Base-by-base conservation (phyloP, 495 filamentous ascomycete species). In the Hypomontagnella submonticulosa region DNA sequence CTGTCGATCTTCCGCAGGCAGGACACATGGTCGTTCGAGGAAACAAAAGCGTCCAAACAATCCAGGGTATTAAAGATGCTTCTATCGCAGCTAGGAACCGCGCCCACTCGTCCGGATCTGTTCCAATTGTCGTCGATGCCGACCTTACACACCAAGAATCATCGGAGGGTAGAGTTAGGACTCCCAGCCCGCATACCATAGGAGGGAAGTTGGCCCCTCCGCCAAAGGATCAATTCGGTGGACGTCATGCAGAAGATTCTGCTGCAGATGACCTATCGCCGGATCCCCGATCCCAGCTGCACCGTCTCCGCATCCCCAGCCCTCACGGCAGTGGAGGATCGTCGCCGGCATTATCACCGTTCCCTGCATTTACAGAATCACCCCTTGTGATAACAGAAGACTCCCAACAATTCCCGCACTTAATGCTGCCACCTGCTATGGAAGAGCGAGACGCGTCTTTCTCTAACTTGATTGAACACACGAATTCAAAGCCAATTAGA, bases 1-100 rank as follows among this genome's bases (percentile, higher is more conserved):
- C 91, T 1, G 88, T 92, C 51, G 86, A 90, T 38, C 83, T 78
- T 42, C 61, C 75, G 15, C 57, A 58, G 15, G 58, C 52, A 16
- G 65, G 51, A 33, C 58, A 9, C 8, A 9, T 12, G 3, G 19
- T 38, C 1, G 23, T 53, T 16, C 32, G 15, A 51, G 60, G 40
- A 10, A 47, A 18, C 7, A 36, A 57, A 9, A 67, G 67, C 42
- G 37, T 36, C 1, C 51, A 70, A 27, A 66, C 57, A 6, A 66
- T 70, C 0, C 56, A 61, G 19, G 46, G 20, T 11, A 27, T 61
- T n/a, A 53, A 60, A 9, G 65, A 56, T 18, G 33, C 55, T 32
- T 56, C 50, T 19, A 18, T 43, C 23, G 32, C 32, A 5, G 33
- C 27, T 34, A 67, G 72, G 47, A 67, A 27, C 18, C 70, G 70